phyloP scores from a whole-genome alignment of 495 filamentous ascomycete genomes.

The Penicillium dipodomyicola region DNA sequence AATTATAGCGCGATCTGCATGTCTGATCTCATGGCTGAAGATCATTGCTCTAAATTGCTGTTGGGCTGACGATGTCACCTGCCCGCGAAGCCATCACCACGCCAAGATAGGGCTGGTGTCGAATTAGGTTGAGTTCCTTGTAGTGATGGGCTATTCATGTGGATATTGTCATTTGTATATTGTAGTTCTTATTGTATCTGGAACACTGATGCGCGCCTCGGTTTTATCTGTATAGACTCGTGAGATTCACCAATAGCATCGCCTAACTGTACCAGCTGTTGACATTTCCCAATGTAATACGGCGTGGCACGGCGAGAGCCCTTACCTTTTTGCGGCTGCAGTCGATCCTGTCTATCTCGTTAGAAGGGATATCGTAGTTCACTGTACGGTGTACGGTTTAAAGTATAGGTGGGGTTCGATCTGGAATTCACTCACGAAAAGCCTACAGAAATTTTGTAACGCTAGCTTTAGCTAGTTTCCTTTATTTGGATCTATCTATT shows the following conservation, averaged over 20 bases:
- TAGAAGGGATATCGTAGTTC: too few relatives aligned
- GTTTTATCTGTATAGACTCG: neutral
- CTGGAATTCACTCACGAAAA: too few relatives aligned
- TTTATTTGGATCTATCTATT: neutral
- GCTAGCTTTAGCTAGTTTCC: too few relatives aligned
- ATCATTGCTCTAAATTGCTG: neutral
- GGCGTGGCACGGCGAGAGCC: too few relatives aligned
- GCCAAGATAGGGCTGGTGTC: neutral
- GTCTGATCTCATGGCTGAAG: neutral
- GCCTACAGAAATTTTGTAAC: too few relatives aligned
- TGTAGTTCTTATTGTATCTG: neutral
- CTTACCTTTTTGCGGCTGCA: too few relatives aligned
- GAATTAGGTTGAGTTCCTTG: neutral
- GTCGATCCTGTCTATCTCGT: too few relatives aligned
- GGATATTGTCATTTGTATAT: neutral
- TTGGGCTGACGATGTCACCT: slow-evolving; percentile 7
- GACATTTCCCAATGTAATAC: neutral
- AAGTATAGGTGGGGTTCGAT: too few relatives aligned
- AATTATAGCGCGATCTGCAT: neutral
- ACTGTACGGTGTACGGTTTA: too few relatives aligned
- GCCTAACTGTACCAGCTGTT: neutral
- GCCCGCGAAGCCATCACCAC: slow-evolving; percentile 6
- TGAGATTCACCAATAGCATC: neutral
- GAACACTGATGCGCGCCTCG: neutral
- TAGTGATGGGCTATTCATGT: neutral